Evolutionary conservation across 1,284 basidiomycete species (phyloP).

Genomic region (Cystobasidiaceae sp.): DNA sequence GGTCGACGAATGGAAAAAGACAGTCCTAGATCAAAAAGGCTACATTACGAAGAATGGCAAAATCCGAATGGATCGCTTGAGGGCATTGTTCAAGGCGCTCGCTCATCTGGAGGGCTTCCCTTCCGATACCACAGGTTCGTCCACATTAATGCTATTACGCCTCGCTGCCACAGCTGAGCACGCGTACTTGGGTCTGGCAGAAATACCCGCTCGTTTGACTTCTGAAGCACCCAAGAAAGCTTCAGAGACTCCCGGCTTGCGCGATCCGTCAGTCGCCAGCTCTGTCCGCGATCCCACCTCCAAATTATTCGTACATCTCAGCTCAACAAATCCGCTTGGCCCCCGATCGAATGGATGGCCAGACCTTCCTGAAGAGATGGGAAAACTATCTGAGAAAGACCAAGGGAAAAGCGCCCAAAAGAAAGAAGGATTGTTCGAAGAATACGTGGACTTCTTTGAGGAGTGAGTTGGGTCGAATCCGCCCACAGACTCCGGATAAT

Average conservation of each 20-base stretch:
- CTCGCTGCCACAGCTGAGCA: no score
- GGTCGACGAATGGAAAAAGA: constrained; percentile 88
- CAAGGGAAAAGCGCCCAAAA: no score
- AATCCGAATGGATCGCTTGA: constrained; percentile 66
- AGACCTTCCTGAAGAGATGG: no score
- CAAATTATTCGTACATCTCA: background rate
- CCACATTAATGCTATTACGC: background rate
- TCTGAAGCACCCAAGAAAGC: constrained; percentile 2
- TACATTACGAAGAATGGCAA: constrained; percentile 92
- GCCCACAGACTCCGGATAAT: no score
- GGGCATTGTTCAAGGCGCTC: constrained; percentile 5
- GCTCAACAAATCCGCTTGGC: background rate
- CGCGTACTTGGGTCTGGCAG: no score
- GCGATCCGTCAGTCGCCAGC: background rate
- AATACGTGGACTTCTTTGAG: no score
- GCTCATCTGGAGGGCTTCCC: background rate
- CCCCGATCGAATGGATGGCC: background rate
- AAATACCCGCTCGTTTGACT: no score
- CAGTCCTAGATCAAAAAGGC: constrained; percentile 88
- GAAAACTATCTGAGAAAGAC: no score
- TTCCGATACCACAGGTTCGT: background rate
- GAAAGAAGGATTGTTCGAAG: no score
- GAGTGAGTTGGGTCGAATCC: no score
- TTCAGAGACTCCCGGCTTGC: background rate
- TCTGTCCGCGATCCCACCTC: background rate